phyloP scores from a whole-genome alignment of 2,329 filamentous ascomycete genomes.

The Aotearoamyces nothofagi region DNA sequence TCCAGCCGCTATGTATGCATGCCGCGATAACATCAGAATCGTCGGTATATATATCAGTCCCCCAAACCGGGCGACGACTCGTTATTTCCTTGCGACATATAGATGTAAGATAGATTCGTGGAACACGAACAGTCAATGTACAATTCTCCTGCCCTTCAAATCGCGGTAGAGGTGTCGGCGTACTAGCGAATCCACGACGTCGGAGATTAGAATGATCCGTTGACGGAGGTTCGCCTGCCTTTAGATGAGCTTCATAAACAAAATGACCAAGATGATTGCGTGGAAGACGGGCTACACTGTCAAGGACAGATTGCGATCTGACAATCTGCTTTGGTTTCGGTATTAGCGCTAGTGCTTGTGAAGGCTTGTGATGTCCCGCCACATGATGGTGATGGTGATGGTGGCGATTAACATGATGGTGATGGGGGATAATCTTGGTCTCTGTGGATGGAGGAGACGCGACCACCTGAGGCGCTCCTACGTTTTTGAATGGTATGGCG shows the following conservation, averaged over 20 bases:
- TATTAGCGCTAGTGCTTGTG: slow-evolving; percentile 23
- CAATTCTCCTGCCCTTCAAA: slow-evolving; percentile 66
- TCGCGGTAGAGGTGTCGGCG: slow-evolving; percentile 58
- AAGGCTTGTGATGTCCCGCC: slow-evolving; percentile 11
- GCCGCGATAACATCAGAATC: slow-evolving; percentile 89
- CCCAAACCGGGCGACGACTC: slow-evolving; percentile 68
- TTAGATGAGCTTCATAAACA: slow-evolving; percentile 59
- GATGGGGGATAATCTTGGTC: slow-evolving; percentile 9
- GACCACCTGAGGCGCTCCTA: slow-evolving; percentile 29
- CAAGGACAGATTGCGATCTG: slow-evolving; percentile 53
- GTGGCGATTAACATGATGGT: slow-evolving; percentile 18
- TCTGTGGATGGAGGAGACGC: slow-evolving; percentile 27
- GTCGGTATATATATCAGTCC: slow-evolving; percentile 87
- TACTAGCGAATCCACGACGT: slow-evolving; percentile 35
- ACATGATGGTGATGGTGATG: slow-evolving; percentile 27
- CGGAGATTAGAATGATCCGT: slow-evolving; percentile 14
- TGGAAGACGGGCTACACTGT: slow-evolving; percentile 53
- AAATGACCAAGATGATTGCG: slow-evolving; percentile 74
- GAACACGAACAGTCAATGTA: slow-evolving; percentile 77
- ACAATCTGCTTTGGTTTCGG: slow-evolving; percentile 52
- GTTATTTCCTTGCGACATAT: slow-evolving; percentile 72
- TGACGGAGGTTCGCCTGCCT: slow-evolving; percentile 21
- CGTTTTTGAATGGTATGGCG: slow-evolving; percentile 30
- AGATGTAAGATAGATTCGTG: slow-evolving; percentile 58
- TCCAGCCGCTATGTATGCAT: slow-evolving; percentile 86